These are phyloP conservation scores for Aspergillus leporis DNA, from an alignment of 495 filamentous ascomycete genomes.

Conservation along the genomic window DNA sequence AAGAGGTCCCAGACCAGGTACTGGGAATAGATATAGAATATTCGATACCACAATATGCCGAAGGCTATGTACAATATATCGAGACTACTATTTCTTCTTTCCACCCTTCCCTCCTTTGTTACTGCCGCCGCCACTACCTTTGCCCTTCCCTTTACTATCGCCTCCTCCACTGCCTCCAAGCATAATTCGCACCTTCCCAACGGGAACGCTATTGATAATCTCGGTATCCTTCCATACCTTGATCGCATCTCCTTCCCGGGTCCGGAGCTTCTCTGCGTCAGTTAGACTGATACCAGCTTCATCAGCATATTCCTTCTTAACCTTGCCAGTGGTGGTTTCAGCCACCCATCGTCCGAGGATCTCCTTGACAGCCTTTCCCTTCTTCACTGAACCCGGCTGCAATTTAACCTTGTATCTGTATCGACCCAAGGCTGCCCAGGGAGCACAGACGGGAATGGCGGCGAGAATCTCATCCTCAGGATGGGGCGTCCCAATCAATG, in stretches of 20 bases:
- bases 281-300: constrained; percentile 55
- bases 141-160: constrained; percentile 48
- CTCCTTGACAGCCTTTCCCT: constrained; percentile 92
- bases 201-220: constrained; percentile 76
- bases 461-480: constrained; percentile 87
- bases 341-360: constrained; percentile 72
- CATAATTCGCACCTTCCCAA: constrained; percentile 85
- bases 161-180: constrained; percentile 53
- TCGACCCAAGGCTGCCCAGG: constrained; percentile 74
- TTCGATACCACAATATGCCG: neutral
- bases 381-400: constrained; percentile 87
- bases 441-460: constrained; percentile 86
- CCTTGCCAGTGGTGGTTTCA: constrained; percentile 50
- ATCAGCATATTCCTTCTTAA: constrained; percentile 50
- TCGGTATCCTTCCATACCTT: constrained; percentile 79
- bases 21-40: neutral
- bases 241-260: constrained; percentile 78
- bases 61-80: neutral
- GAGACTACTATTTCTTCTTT: constrained; percentile 38
- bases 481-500: constrained; percentile 73
- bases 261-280: constrained; percentile 78
- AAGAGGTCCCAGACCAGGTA: neutral
- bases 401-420: constrained; percentile 92
- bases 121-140: constrained; percentile 42
- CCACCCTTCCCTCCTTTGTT: constrained; percentile 48